These are phyloP conservation scores for Phyllosticta ampelicida DNA, from an alignment of 2,329 filamentous ascomycete genomes.

Conservation along the genomic window DNA sequence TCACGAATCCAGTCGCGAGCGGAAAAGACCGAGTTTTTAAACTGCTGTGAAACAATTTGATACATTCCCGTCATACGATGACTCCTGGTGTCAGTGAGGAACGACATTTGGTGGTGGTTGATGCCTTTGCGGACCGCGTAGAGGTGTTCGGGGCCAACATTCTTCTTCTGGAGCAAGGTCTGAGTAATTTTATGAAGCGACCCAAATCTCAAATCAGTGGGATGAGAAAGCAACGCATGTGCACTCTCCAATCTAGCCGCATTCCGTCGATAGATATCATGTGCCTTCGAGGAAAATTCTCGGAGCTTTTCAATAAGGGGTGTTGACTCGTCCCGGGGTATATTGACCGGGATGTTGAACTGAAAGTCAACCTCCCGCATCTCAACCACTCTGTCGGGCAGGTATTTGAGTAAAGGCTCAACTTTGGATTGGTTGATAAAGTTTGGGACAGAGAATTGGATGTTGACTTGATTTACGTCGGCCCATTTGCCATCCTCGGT, in stretches of 20 bases:
- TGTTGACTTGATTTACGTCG: conserved; percentile 24
- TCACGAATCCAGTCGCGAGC: conserved; percentile 45
- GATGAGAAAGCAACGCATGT: conserved; percentile 36
- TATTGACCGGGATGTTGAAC: conserved; percentile 18
- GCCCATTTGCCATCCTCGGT: conserved; percentile 41
- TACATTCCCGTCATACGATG: conserved; percentile 48
- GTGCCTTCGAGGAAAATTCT: conserved; percentile 33
- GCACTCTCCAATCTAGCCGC: conserved; percentile 39
- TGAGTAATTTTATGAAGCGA: conserved; percentile 37
- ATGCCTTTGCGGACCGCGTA: conserved; percentile 63
- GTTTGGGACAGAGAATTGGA: conserved; percentile 40
- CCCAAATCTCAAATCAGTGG: conserved; percentile 35
- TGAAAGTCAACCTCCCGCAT: conserved; percentile 12
- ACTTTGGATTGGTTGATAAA: conserved; percentile 38
- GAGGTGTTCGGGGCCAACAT: conserved; percentile 39
- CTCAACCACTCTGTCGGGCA: conserved; percentile 35
- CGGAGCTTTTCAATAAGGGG: conserved; percentile 35
- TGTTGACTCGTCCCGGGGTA: conserved; percentile 36
- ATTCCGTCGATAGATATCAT: conserved; percentile 38
- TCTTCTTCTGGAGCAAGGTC: conserved; percentile 30
- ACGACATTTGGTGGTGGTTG: conserved; percentile 48
- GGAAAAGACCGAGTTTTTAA: conserved; percentile 41
- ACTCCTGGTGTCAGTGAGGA: conserved; percentile 43
- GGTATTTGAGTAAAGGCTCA: conserved; percentile 37
- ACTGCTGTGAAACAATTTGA: conserved; percentile 47